Evolutionary conservation across 371 early-diverging fungal species (phyloP).

Genomic region (Vairimorpha apis): DNA sequence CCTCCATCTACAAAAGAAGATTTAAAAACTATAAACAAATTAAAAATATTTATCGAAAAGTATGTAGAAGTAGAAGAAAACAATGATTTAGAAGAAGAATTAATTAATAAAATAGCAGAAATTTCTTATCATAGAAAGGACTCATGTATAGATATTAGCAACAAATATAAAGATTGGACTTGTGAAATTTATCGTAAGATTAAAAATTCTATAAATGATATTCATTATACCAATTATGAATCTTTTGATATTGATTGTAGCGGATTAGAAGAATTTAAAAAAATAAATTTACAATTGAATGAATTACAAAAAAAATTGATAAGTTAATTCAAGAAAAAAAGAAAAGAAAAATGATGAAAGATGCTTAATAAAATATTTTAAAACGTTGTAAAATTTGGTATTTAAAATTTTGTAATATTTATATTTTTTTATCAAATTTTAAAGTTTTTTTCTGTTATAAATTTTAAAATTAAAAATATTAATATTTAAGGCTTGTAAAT

Average conservation of each 20-base stretch:
- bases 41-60: constrained; percentile 20
- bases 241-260: not conserved
- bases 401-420: too few relatives aligned
- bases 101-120: constrained; percentile 8
- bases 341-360: not conserved
- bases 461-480: too few relatives aligned
- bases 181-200: too few relatives aligned
- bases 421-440: too few relatives aligned
- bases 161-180: constrained; percentile 10
- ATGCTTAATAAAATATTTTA: constrained; percentile 10
- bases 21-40: constrained; percentile 1
- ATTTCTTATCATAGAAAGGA: constrained; percentile 29
- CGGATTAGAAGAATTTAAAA: constrained; percentile 1
- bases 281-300: not conserved
- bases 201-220: not conserved
- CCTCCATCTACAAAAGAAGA: constrained; percentile 29
- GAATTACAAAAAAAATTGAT: not conserved
- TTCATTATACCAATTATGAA: not conserved
- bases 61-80: not conserved
- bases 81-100: constrained; percentile 1
- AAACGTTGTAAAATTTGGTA: too few relatives aligned
- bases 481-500: too few relatives aligned
- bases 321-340: not conserved
- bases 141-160: not conserved
- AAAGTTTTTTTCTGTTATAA: too few relatives aligned